Evolutionary conservation across 148 eudicot genomes (phyloP), one percentile per base, ranked within the genome.

Genomic region (Camellia granthamiana): DNA sequence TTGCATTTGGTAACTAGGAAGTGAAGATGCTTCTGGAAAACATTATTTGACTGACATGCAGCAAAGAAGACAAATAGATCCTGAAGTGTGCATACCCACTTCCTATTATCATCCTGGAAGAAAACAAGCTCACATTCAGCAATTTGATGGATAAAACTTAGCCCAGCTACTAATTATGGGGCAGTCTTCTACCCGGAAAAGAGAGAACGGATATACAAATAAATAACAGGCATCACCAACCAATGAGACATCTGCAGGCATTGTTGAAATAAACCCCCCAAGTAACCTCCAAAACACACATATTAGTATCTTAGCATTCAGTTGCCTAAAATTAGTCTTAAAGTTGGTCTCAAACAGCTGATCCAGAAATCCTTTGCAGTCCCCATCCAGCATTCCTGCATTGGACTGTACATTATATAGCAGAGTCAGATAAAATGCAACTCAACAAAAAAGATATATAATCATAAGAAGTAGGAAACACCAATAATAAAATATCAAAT

Each of bases 21-120:
- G 38, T 77, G 79, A 72, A 91, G 85, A 82, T 96, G 99, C 61
- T 85, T 89, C 84, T 78, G 88, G 80, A 89, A 93, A 73, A 90
- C 82, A 83, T 86, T 81, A 84, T 85, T 88, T 68, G 82, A 47
- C 63, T 84, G 86, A 72, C 90, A 87, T 80, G 88, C 86, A 44
- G 91, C 87, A 82, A 90, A 91, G 84, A 96, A 92, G 76, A 83
- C 68, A 77, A 88, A 96, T 46, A 93, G 82, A 82, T 92, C 89
- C 79, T 74, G 83, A 75, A 91, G 80, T 56, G 69, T 84, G 74
- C 76, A 49, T 30, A 77, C 72, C 90, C 91, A 87, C 83, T 84
- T 86, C 75, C 77, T 89, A 79, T 87, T 74, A 73, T 81, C 87
- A 86, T 81, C 89, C 94, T 91, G 92, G 63, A 79, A 82, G 42